Percentiles rank a stretch among this genome's conserved stretches.
phyloP scores from a whole-genome alignment of 2,329 filamentous ascomycete species.

The Gnomoniopsis sp. region DNA sequence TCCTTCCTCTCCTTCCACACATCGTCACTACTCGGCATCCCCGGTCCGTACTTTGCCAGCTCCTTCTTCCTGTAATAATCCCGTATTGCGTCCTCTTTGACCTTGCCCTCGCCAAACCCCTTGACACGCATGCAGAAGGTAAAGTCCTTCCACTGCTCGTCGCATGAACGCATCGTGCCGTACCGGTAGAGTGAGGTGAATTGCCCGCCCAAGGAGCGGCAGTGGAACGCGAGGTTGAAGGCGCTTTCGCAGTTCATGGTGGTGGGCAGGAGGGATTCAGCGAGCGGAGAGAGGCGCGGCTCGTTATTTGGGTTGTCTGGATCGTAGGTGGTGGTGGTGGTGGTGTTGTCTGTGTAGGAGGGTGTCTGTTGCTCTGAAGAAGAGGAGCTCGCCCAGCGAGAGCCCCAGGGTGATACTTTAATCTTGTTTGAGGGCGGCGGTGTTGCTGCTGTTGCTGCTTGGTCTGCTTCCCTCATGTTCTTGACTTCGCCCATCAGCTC shows the following conservation, averaged over 20 bases:
- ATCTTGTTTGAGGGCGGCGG: slow-evolving; percentile 21
- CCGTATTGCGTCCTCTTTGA: slow-evolving; percentile 59
- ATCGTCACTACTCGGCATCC: slow-evolving; percentile 75
- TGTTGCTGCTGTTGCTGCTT: slow-evolving; percentile 28
- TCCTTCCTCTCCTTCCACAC: slow-evolving; percentile 75
- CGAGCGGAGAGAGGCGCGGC: slow-evolving; percentile 42
- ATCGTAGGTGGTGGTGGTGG: slow-evolving; percentile 3
- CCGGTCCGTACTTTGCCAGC: slow-evolving; percentile 59
- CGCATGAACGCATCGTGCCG: slow-evolving; percentile 72
- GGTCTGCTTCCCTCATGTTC: not conserved
- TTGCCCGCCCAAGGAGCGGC: slow-evolving; percentile 85
- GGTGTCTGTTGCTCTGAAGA: slow-evolving; percentile 15
- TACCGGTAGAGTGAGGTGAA: slow-evolving; percentile 90
- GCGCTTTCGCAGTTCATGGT: slow-evolving; percentile 85
- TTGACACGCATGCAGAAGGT: slow-evolving; percentile 95
- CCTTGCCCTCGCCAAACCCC: slow-evolving; percentile 49
- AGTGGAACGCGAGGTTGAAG: slow-evolving; percentile 93
- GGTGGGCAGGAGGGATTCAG: slow-evolving; percentile 71
- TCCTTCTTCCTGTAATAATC: slow-evolving; percentile 67
- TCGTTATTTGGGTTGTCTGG: slow-evolving; percentile 4
- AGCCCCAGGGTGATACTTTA: slow-evolving; percentile 28
- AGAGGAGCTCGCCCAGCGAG: slow-evolving; percentile 31
- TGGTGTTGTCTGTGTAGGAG: slow-evolving; percentile 18
- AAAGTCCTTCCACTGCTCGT: slow-evolving; percentile 86
- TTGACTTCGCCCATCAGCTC: slow-evolving; percentile 12